A percentile compares a stretch with the other conserved stretches of the same genome.
Conservation (phyloP, 2,329 filamentous ascomycete genomes). For the Penicillium sp. region DNA sequence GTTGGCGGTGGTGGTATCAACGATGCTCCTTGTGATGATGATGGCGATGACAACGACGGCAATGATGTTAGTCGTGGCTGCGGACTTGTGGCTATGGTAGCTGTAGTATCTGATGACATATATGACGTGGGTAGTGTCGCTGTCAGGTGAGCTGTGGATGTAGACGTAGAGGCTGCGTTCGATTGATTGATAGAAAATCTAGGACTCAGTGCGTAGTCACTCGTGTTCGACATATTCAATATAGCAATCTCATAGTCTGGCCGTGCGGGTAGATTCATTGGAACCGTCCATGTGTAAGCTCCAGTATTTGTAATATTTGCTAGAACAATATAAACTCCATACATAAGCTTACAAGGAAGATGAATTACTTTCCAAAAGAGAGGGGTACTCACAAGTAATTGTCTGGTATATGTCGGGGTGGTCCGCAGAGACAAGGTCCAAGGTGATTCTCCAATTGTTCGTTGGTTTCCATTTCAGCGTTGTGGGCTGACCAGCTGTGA, state of each 20-base stretch:
- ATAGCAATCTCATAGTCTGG: neutral
- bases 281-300: neutral
- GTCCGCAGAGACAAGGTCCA: neutral
- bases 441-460: neutral
- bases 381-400: neutral
- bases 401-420: neutral
- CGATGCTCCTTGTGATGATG: neutral
- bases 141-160: neutral
- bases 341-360: too few relatives aligned
- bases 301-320: neutral
- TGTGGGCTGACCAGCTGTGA: neutral
- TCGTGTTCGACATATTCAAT: too few relatives aligned
- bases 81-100: neutral
- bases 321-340: neutral
- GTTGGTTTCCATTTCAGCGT: neutral
- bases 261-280: neutral
- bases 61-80: neutral
- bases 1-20: neutral
- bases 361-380: neutral
- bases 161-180: too few relatives aligned
- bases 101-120: neutral
- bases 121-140: neutral
- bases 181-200: neutral
- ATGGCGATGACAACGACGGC: neutral
- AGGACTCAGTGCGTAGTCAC: neutral